These are phyloP conservation scores for Rutstroemia sp. DNA, from an alignment of 2,329 filamentous ascomycete species.

Conservation along the genomic window DNA sequence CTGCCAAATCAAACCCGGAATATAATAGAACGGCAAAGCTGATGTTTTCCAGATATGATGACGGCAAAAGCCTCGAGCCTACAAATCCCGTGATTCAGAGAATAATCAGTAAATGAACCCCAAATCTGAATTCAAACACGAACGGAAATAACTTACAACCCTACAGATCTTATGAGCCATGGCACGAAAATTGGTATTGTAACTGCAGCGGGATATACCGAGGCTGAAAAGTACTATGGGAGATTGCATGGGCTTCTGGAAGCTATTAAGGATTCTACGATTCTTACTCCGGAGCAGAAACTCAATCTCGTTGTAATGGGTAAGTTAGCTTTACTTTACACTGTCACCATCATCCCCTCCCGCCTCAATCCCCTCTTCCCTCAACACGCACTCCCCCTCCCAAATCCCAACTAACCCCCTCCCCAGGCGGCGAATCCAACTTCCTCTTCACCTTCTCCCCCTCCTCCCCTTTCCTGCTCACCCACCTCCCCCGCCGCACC, in stretches of 20 bases:
- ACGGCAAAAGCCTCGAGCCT: conserved; percentile 71
- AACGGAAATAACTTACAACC: conserved; percentile 7
- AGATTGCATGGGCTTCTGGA: conserved; percentile 83
- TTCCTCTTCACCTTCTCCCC: conserved; percentile 80
- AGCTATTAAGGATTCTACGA: conserved; percentile 54
- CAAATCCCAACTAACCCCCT: conserved; percentile 1
- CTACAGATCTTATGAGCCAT: conserved; percentile 63
- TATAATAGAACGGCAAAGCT: conserved; percentile 47
- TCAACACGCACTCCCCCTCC: not conserved
- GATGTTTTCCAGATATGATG: conserved; percentile 47
- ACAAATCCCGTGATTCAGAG: conserved; percentile 69
- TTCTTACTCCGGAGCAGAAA: conserved; percentile 59
- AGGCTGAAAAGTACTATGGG: conserved; percentile 77
- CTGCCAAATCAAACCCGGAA: conserved; percentile 56
- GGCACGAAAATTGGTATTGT: conserved; percentile 89
- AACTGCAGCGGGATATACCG: conserved; percentile 90
- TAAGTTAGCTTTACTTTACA: conserved; percentile 7
- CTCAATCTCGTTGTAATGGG: conserved; percentile 81
- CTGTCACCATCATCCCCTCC: not conserved
- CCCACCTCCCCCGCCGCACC: conserved; percentile 54
- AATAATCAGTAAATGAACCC: conserved; percentile 38
- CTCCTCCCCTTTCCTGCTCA: conserved; percentile 57
- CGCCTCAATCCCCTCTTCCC: not conserved
- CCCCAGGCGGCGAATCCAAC: conserved; percentile 73
- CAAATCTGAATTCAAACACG: not conserved